phyloP scores from a whole-genome alignment of 257 asterid genomes.

The Eucommia ulmoides region DNA sequence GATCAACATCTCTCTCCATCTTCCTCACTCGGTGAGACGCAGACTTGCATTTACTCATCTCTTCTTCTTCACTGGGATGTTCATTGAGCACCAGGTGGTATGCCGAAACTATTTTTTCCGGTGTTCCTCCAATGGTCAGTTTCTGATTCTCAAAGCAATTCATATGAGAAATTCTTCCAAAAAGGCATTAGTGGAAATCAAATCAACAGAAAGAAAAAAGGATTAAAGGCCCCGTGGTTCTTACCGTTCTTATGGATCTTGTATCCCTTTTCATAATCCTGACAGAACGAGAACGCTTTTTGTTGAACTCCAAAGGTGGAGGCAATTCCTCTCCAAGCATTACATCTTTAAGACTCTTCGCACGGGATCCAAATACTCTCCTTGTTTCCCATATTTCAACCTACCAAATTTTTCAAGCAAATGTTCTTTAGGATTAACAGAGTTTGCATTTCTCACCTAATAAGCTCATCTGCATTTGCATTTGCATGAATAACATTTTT shows the following conservation, averaged over 20 bases:
- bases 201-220: constrained; percentile 7
- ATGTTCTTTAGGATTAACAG: not conserved
- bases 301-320: constrained; percentile 57
- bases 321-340: constrained; percentile 80
- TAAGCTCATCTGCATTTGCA: not conserved
- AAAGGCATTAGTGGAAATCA: not conserved
- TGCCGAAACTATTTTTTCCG: constrained; percentile 84
- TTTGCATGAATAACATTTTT: not conserved
- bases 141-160: constrained; percentile 38
- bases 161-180: not conserved
- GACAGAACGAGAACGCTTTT: constrained; percentile 70
- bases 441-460: not conserved
- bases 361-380: constrained; percentile 71
- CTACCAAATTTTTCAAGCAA: constrained; percentile 22
- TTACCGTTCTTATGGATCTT: constrained; percentile 71
- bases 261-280: constrained; percentile 74
- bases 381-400: constrained; percentile 91
- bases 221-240: no score
- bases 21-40: constrained; percentile 52
- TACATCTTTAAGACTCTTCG: constrained; percentile 53
- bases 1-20: constrained; percentile 64
- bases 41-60: constrained; percentile 68
- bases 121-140: constrained; percentile 70
- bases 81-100: constrained; percentile 56
- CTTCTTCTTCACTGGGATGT: constrained; percentile 57